Conservation (phyloP, 495 filamentous ascomycete species). For the Alectoria sarmentosa region DNA sequence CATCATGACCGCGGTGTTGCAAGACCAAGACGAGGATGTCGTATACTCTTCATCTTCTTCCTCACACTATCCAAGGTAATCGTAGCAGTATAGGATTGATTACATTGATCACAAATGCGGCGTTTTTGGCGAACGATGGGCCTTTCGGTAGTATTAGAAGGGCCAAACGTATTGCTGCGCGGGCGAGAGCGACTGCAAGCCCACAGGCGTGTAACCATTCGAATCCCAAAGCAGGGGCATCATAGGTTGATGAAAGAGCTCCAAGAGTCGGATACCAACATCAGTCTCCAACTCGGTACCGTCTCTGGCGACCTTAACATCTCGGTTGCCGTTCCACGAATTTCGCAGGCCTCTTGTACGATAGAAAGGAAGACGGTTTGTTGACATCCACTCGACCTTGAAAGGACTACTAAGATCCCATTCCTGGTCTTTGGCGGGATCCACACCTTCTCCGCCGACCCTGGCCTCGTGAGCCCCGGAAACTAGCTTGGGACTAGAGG, state of each 20-base stretch:
- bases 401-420: constrained; percentile 97
- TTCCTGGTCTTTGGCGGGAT: constrained; percentile 43
- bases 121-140: no score
- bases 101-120: no score
- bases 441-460: constrained; percentile 32
- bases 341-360: constrained; percentile 87
- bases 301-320: constrained; percentile 95
- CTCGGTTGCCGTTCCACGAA: constrained; percentile 90
- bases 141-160: no score
- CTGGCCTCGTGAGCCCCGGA: no score
- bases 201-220: not conserved
- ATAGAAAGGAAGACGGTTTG: constrained; percentile 81
- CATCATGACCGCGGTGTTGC: no score
- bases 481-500: no score
- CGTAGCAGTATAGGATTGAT: no score
- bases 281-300: constrained; percentile 88
- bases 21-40: no score
- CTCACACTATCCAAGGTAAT: no score
- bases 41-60: no score
- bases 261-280: not conserved
- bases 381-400: constrained; percentile 86
- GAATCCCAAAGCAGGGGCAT: not conserved
- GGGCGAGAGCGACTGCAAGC: not conserved
- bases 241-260: not conserved
- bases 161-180: no score